A percentile compares a stretch with the other conserved stretches of the same genome.
phyloP scores from a whole-genome alignment of 768 basidiomycete genomes.

The Hemileccinum impolitum region DNA sequence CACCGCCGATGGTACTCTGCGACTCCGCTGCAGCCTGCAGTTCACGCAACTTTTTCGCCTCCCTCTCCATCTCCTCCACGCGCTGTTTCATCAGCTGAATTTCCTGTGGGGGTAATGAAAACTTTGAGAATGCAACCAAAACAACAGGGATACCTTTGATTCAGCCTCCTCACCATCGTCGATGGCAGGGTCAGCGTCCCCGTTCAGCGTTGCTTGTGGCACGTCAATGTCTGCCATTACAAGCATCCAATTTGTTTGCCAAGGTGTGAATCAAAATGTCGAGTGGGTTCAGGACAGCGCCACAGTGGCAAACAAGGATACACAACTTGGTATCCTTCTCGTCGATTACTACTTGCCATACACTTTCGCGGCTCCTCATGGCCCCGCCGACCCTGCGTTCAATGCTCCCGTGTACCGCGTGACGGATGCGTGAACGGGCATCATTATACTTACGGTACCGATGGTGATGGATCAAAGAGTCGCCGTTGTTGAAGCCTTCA shows the following conservation, averaged over 20 bases:
- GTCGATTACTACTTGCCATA: neutral
- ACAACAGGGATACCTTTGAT: conserved; percentile 43
- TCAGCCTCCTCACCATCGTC: conserved; percentile 66
- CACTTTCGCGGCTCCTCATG: too few species aligned
- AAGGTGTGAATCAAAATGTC: conserved; percentile 22
- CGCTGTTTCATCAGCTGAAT: conserved; percentile 88
- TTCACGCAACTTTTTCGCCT: conserved; percentile 84
- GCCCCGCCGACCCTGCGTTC: too few species aligned
- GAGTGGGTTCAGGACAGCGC: conserved; percentile 11
- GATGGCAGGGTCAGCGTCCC: conserved; percentile 28
- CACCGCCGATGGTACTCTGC: conserved; percentile 44
- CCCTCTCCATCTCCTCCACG: conserved; percentile 90
- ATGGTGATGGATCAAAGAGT: conserved; percentile 24
- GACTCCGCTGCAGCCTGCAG: conserved; percentile 76
- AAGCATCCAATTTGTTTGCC: neutral
- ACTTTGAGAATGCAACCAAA: conserved; percentile 7
- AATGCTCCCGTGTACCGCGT: conserved; percentile 22
- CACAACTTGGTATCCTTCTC: conserved; percentile 9
- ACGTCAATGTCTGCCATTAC: conserved; percentile 53
- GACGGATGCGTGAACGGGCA: conserved; percentile 25
- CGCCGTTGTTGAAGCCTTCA: conserved; percentile 17
- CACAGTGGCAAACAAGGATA: conserved; percentile 29
- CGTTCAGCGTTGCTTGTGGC: conserved; percentile 39
- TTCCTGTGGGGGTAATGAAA: conserved; percentile 50
- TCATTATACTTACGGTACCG: conserved; percentile 32